Evolutionary conservation across 2,329 filamentous ascomycete genomes (phyloP), one percentile per base, ranked within the genome.

Genomic region (Endocalyx cinctus): DNA sequence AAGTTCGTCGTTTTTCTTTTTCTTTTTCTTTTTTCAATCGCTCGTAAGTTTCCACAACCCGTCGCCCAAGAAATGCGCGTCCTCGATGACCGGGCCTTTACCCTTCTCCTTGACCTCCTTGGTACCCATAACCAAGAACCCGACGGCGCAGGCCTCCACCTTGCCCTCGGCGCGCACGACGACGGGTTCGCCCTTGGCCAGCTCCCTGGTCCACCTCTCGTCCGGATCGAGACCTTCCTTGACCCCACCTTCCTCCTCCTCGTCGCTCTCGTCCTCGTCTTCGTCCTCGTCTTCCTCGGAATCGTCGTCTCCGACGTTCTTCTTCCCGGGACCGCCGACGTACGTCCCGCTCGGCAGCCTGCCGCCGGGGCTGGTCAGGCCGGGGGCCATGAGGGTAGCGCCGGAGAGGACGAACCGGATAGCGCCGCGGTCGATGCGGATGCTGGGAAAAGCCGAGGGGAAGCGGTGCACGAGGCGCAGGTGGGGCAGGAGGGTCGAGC

Each of bases 341-440:
- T n/a, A n/a, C n/a, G n/a, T n/a, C n/a, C n/a, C n/a, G 29, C 42
- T 76, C 66, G 92, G 92, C 51, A 98, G 63, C 29, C 85, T 62
- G 0, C 92, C 92, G 0, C 92, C 92, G 0, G 79, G 64, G 14
- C 80, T 87, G 17, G 92, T 98, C 49, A 98, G 63, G 0, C 92
- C 92, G 0, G 92, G 92, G 2, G 88, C 90, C 92, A 98, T 98
- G 43, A 98, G 80, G 11, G 90, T 87, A 1, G 92, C 92, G 27
- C 92, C 92, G 1, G 81, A 86, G 2, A 98, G 77, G 17, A 98
- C 90, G 65, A 98, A 98, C 41, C 92, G 86, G 55, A 98, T 97
- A 5, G 92, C 92, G 42, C 92, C 92, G 31, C 92, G 79, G 62
- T 98, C 92, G 60, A 97, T 94, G 38, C 89, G 83, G 37, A 98